Evolutionary conservation across 306 rosid genomes (phyloP), one percentile per base, ranked within the genome.

Genomic region (Adenanthera pavonina): DNA sequence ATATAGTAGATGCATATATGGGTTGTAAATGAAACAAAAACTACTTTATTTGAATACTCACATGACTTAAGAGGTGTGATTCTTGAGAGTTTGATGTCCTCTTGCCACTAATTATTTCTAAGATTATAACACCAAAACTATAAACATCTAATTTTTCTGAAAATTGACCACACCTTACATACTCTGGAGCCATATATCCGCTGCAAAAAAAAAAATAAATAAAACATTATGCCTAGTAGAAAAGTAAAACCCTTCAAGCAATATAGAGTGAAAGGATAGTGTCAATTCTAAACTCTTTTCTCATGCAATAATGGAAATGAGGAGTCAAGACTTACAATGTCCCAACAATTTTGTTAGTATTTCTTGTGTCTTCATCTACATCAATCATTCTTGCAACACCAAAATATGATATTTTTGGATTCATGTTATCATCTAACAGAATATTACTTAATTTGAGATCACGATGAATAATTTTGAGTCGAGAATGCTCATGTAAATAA

Each of bases 381-480:
- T 89, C 88, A 0, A 48, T 46, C 4, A 0, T 76, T 19, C 88
- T 91, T 7, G 94, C 97, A 87, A 86, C 81, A 7, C 97, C 94
- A 89, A 93, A 93, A 60, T 93, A 94, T n/a, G 92, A 87, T 1
- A 91, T 93, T 52, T 91, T 93, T 1, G 94, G 86, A 70, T 72
- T 82, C 92, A 93, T 77, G 15, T 47, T 60, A 2, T 4, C 53
- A 48, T 90, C 97, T 40, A 91, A 15, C 3, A 93, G 61, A 51
- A 93, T 60, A 67, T 91, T 93, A 35, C 96, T 85, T 7, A 90
- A 87, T 81, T 93, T 93, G n/a, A 93, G 82, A 80, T 93, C 96
- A 16, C 92, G 90, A 3, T 93, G 93, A 2, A 91, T 89, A 11
- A 90, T 85, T 76, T 80, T 86, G 15, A 93, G 86, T 8, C 87